Evolutionary conservation across 345 rosid genomes (phyloP).

Genomic region (Acer campestre): DNA sequence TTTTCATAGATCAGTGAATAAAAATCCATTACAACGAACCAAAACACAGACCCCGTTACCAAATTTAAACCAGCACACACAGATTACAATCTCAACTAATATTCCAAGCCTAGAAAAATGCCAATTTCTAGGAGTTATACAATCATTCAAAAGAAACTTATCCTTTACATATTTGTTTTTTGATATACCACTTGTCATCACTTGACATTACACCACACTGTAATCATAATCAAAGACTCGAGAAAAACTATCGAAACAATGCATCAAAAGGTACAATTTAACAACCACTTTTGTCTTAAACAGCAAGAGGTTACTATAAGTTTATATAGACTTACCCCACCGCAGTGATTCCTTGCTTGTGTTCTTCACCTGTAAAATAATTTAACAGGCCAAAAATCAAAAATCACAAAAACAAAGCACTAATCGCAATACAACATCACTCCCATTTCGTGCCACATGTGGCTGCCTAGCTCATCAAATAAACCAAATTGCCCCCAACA

Average conservation of each 20-base stretch:
- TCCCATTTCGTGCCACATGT: background rate
- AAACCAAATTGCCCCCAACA: too few species aligned
- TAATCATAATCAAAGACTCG: too few species aligned
- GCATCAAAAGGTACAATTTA: background rate
- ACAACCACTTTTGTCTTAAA: background rate
- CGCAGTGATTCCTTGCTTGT: slow-evolving; percentile 87
- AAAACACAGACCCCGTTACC: too few species aligned
- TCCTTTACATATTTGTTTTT: too few species aligned
- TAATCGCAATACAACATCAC: background rate
- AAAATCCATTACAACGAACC: too few species aligned
- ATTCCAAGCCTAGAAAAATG: background rate
- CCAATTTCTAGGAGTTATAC: background rate
- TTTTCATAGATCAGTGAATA: background rate
- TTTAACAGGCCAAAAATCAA: background rate
- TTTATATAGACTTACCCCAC: slow-evolving; percentile 66
- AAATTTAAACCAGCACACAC: background rate
- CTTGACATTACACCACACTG: too few species aligned
- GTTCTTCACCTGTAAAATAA: slow-evolving; percentile 68
- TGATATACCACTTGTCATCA: too few species aligned
- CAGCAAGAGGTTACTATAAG: background rate
- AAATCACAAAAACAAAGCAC: background rate
- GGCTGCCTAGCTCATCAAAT: background rate
- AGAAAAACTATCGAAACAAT: background rate
- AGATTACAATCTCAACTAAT: background rate
- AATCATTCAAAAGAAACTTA: background rate